phyloP scores from a whole-genome alignment of 176 grass and related monocot genomes.

The Microstegium vimineum region DNA sequence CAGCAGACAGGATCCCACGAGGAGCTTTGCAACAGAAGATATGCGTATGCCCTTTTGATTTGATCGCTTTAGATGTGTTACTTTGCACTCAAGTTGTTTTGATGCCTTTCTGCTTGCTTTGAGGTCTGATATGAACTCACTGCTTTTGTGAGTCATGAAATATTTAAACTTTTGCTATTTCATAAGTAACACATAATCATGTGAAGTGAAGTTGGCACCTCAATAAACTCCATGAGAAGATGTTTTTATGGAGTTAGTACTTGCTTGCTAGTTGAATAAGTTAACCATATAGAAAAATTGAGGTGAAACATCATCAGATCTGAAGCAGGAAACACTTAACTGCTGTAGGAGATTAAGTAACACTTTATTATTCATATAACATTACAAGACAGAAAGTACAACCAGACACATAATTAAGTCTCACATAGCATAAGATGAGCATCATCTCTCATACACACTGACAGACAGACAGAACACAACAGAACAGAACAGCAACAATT shows the following conservation, averaged over 20 bases:
- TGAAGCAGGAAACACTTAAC: not conserved
- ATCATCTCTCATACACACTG: conserved; percentile 1
- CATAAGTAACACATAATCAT: not conserved
- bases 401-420: not conserved
- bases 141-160: not conserved
- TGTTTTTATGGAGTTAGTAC: not conserved
- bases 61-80: conserved; percentile 4
- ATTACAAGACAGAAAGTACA: conserved; percentile 21
- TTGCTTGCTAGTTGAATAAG: not conserved
- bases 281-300: not conserved
- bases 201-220: not conserved
- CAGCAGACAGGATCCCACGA: conserved; percentile 24
- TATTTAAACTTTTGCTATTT: not conserved
- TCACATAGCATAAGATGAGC: conserved; percentile 26
- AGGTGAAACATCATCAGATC: not conserved
- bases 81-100: conserved; percentile 33
- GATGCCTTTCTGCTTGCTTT: conserved; percentile 20
- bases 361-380: conserved; percentile 9
- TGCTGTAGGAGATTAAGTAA: not conserved
- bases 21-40: conserved; percentile 23
- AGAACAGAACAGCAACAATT: not conserved
- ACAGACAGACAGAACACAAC: not conserved
- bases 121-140: not conserved
- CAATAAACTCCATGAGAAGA: not conserved
- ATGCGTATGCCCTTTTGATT: not conserved